phyloP scores from a whole-genome alignment of 345 rosid species.

The Citrus glauca region DNA sequence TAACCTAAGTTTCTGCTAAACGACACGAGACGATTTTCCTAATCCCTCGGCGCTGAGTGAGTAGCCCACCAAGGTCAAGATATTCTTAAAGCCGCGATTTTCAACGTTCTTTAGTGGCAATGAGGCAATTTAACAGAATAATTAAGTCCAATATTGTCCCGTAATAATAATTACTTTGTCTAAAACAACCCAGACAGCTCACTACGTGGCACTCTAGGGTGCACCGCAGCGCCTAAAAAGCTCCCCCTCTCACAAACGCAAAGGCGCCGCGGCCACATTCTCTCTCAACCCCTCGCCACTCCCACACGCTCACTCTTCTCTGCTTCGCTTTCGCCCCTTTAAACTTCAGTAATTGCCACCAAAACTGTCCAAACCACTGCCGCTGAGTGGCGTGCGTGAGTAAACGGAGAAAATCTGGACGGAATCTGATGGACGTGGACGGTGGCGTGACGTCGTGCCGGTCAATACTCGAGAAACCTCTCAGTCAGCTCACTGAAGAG shows the following conservation, averaged over 20 bases:
- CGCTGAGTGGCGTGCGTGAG: conserved; percentile 28
- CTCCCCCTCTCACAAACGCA: conserved; percentile 14
- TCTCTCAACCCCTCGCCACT: neutral
- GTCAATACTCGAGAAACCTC: conserved; percentile 76
- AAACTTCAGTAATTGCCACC: conserved; percentile 27
- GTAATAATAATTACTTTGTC: conserved; percentile 28
- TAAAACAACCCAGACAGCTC: conserved; percentile 11
- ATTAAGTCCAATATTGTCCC: conserved; percentile 6
- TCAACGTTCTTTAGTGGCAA: conserved; percentile 1
- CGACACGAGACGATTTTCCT: neutral
- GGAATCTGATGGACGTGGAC: conserved; percentile 39
- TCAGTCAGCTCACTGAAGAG: conserved; percentile 75
- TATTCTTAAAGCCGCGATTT: neutral
- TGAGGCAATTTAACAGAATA: conserved; percentile 1
- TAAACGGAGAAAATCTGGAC: neutral
- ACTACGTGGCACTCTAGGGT: conserved; percentile 91
- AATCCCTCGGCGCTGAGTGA: neutral
- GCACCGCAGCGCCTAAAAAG: conserved; percentile 36
- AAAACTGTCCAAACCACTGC: conserved; percentile 14
- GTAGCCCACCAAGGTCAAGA: conserved; percentile 4
- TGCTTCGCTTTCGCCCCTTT: conserved; percentile 8
- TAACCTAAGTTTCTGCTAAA: neutral
- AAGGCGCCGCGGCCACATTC: neutral
- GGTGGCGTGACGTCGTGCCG: conserved; percentile 49
- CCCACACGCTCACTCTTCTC: neutral